phyloP scores from a whole-genome alignment of 163 green algal species.

The Scenedesmus sp. region DNA sequence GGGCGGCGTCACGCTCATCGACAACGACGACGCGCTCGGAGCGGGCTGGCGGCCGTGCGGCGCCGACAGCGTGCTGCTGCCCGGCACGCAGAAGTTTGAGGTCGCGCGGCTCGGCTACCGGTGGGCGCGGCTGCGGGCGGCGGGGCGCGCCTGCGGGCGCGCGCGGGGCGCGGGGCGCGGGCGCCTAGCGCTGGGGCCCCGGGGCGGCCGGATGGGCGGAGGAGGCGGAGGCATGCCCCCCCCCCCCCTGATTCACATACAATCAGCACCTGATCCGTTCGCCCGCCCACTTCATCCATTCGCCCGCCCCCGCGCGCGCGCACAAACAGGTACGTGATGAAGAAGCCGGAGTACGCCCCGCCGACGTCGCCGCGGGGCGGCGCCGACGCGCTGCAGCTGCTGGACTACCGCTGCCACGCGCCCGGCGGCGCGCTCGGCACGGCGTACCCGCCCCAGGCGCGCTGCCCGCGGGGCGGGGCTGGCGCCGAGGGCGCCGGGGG shows the following conservation, averaged over 20 bases:
- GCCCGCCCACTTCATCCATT: too few relatives aligned
- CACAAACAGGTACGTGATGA: constrained; percentile 50
- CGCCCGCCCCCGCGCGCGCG: too few relatives aligned
- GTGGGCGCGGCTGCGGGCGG: neutral
- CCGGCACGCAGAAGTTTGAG: constrained; percentile 55
- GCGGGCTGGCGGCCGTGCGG: constrained; percentile 52
- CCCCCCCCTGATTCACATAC: too few relatives aligned
- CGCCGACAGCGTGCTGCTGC: constrained; percentile 59
- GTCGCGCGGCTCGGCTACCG: constrained; percentile 36
- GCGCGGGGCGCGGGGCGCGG: neutral
- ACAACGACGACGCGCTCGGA: constrained; percentile 57
- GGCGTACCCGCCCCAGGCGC: constrained; percentile 51
- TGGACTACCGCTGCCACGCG: constrained; percentile 65
- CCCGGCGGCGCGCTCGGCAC: constrained; percentile 50
- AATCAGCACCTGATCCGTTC: too few relatives aligned
- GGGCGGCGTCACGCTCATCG: constrained; percentile 62
- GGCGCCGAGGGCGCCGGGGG: too few relatives aligned
- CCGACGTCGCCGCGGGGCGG: neutral
- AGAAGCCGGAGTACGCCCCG: constrained; percentile 31
- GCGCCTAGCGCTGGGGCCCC: neutral
- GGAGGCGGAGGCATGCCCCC: neutral
- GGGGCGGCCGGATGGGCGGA: neutral
- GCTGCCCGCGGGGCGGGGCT: too few relatives aligned
- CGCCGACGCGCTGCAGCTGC: constrained; percentile 53
- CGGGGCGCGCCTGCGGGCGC: neutral